Evolutionary conservation across 2,329 filamentous ascomycete species (phyloP), one percentile per base, ranked within the genome.

Genomic region (Aspergillus pseudoglaucus): DNA sequence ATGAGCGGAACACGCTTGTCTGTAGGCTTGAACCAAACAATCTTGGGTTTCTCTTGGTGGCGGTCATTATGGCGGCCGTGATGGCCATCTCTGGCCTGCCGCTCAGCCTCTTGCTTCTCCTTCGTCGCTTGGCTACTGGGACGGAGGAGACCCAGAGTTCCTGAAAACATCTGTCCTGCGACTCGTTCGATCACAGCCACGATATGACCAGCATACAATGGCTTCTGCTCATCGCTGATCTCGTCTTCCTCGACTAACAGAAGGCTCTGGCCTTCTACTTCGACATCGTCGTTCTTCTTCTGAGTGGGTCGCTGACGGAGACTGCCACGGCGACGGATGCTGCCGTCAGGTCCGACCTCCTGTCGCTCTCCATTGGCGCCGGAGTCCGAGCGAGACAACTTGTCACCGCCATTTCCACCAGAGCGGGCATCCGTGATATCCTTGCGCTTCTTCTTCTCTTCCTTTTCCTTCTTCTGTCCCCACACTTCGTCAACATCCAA

Each of bases 381-480:
- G 55, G 80, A 79, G 65, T 86, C 80, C 66, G 69, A 73, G 44
- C 73, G 69, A 68, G 72, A 80, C 66, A 64, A 74, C 72, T 74
- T 82, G 66, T 83, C 79, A 60, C 83, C 83, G 54, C 85, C 86
- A 61, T 83, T 88, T 55, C 81, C 86, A 53, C 86, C 86, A 56
- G 82, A 82, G 55, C 91, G 84, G 50, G 88, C 90, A 66, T 97
- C 93, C 30, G 90, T 94, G 50, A 96, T 95, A 64, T 98, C 93
- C 78, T 98, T 98, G 69, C 93, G 88, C 77, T 97, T 98, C 82
- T 98, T 98, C 81, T 98, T 98, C 70, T 98, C 93, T 73, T 98
- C 93, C 70, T 98, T 98, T 70, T 98, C 93, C 48, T 90, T 88
- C 79, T 98, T 98, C 76, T 98, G 93, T 20, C 86, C 83, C 93